Evolutionary conservation across 2,329 filamentous ascomycete species (phyloP), one percentile per base, ranked within the genome.

Genomic region (Endoconidiophora polonica): DNA sequence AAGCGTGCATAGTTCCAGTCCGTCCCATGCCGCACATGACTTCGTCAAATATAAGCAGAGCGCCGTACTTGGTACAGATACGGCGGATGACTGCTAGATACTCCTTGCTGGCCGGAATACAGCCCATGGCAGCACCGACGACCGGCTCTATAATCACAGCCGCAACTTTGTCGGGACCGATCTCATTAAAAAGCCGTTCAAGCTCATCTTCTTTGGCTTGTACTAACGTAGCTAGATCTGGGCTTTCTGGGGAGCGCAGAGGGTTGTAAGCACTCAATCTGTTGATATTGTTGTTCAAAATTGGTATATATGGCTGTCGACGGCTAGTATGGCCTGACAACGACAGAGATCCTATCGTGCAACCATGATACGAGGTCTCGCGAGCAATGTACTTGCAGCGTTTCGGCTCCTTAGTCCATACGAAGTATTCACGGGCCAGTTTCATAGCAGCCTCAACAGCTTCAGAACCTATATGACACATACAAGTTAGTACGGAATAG

Each of bases 21-120:
- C 77, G 65, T 1, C 79, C 78, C 61, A 73, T 73, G 2, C 79
- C 79, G 44, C 74, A 80, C 81, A 87, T 85, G 42, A 86, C 71
- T 47, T 90, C 85, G 58, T 91, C 86, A 0, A 90, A 64, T 43
- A 90, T 80, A n/a, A 91, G 67, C 0, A 91, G 71, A 0, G 80
- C 77, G 0, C 81, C 83, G 58, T 90, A 70, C 54, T 74, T 76
- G 48, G 81, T 72, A 60, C 85, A 91, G 1, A 91, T 67, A 2
- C 66, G 65, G 57, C 74, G 73, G 62, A 90, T 76, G 0, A 79
- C 81, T 46, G 68, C 64, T 46, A 88, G 76, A 56, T 91, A 91
- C 0, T 82, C 83, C 0, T 68, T 65, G 0, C 80, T 70, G 0
- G 80, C 67, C 1, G 79, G 72, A 0, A 85, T 77, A 57, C 79